phyloP scores from a whole-genome alignment of 2,329 filamentous ascomycete species.

The Aureobasidium sp. region DNA sequence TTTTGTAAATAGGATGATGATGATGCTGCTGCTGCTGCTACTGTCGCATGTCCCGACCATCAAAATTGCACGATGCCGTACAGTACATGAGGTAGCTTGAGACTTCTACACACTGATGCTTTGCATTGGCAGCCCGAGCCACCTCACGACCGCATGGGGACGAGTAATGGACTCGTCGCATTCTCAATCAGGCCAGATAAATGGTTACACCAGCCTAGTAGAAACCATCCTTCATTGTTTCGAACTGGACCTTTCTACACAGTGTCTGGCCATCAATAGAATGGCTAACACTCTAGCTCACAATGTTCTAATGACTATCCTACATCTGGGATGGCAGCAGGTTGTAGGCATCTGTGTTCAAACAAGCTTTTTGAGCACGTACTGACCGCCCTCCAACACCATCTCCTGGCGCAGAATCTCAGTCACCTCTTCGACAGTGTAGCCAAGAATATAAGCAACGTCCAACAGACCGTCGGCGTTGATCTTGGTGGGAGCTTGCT shows the following conservation, averaged over 20 bases:
- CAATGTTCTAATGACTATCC: not conserved
- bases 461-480: slow-evolving; percentile 66
- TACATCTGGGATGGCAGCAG: not conserved
- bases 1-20: not conserved
- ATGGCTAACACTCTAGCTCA: not conserved
- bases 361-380: slow-evolving; percentile 6
- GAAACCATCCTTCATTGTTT: not conserved
- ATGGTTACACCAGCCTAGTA: not conserved
- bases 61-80: no score
- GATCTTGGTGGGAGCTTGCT: slow-evolving; percentile 64
- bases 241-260: not conserved
- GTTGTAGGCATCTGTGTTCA: not conserved
- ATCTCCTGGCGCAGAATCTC: slow-evolving; percentile 17
- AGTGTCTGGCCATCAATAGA: not conserved
- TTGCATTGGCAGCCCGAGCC: not conserved
- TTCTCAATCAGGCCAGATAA: not conserved
- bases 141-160: not conserved
- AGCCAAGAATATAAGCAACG: slow-evolving; percentile 65
- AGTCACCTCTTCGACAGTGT: slow-evolving; percentile 24
- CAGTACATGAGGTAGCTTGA: not conserved
- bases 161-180: not conserved
- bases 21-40: no score
- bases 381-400: slow-evolving; percentile 11
- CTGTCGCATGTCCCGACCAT: not conserved
- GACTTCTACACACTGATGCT: not conserved